These are phyloP conservation scores for Cladosporium sp. DNA, from an alignment of 2,329 filamentous ascomycete genomes.

Conservation along the genomic window DNA sequence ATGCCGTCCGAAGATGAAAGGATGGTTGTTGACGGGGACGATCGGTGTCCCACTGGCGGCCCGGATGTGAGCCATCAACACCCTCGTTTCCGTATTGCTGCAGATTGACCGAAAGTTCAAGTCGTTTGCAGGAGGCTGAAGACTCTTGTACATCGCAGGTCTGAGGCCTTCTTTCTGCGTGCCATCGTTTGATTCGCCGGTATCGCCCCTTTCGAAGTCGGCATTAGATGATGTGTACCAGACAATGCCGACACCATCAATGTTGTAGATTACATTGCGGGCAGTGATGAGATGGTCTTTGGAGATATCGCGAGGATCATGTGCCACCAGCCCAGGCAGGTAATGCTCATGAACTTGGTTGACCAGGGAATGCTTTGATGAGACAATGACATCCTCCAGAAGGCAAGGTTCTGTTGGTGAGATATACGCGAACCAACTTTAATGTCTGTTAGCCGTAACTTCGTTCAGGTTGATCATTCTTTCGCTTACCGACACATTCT, in stretches of 20 bases:
- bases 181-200: conserved; percentile 22
- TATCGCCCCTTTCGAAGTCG: conserved; percentile 32
- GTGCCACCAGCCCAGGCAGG: conserved; percentile 47
- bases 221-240: conserved; percentile 47
- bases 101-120: conserved; percentile 49
- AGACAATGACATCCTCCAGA: conserved; percentile 49
- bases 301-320: conserved; percentile 37
- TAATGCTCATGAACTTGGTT: conserved; percentile 49
- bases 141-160: conserved; percentile 48
- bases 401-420: conserved; percentile 48
- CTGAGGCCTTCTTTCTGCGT: conserved; percentile 32
- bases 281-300: conserved; percentile 41
- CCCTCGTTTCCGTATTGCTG: conserved; percentile 44
- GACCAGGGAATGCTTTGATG: conserved; percentile 36
- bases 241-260: conserved; percentile 50
- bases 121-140: conserved; percentile 47
- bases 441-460: conserved; percentile 27
- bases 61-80: conserved; percentile 49
- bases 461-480: neutral
- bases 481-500: conserved; percentile 30
- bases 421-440: conserved; percentile 52
- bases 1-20: conserved; percentile 50
- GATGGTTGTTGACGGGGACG: conserved; percentile 48
- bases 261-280: conserved; percentile 49
- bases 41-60: conserved; percentile 45